phyloP scores from a whole-genome alignment of 805 yeast genomes.

The Saccharomycopsis fodiens region DNA sequence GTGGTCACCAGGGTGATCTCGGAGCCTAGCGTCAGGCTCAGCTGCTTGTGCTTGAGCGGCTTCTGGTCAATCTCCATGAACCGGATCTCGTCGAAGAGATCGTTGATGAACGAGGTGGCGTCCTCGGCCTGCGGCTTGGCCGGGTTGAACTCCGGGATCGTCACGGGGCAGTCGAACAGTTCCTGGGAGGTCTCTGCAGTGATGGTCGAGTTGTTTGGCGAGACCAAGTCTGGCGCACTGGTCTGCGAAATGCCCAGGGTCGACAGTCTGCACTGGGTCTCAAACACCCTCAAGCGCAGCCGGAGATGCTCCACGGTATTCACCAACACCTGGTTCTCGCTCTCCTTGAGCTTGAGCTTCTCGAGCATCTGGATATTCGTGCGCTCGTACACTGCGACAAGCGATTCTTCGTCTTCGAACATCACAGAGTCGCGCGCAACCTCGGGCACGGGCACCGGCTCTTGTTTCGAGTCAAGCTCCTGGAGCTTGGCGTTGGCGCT shows the following conservation, averaged over 20 bases:
- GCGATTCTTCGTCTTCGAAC: background rate
- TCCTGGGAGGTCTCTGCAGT: background rate
- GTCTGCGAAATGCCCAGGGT: background rate
- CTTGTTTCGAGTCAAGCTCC: background rate
- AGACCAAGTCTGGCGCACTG: background rate
- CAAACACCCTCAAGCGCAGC: background rate
- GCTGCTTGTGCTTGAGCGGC: background rate
- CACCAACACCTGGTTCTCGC: conserved; percentile 15
- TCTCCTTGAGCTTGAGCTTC: conserved; percentile 17
- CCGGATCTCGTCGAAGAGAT: conserved; percentile 17
- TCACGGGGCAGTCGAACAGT: background rate
- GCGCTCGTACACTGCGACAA: conserved; percentile 14
- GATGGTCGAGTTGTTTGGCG: background rate
- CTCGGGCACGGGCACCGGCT: background rate
- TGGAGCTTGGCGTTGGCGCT: background rate
- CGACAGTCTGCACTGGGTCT: background rate
- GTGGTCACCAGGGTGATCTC: background rate
- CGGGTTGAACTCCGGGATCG: background rate
- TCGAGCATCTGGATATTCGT: conserved; percentile 18
- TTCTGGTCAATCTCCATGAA: conserved; percentile 8
- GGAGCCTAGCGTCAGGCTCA: background rate
- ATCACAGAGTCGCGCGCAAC: background rate
- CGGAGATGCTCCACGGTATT: conserved; percentile 4
- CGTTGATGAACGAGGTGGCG: conserved; percentile 12
- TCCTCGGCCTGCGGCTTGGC: background rate